Conservation (phyloP, 805 yeast genomes). For the Naumovozyma castellii region DNA sequence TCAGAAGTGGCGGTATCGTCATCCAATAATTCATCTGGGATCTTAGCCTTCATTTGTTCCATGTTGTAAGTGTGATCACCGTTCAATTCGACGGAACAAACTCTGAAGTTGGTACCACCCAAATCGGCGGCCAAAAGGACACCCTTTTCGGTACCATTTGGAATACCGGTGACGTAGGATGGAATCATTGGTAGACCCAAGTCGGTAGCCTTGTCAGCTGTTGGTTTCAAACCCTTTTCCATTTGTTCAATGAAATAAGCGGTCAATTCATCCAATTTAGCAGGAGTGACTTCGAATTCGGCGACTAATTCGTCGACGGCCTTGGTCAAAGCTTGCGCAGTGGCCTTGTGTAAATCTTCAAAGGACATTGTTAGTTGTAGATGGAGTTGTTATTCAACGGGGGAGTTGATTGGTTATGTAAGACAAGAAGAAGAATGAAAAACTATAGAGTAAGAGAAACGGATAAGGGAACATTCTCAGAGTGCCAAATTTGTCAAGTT, state of each 20-base stretch:
- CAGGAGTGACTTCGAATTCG: conserved; percentile 21
- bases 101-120: conserved; percentile 95
- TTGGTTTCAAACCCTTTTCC: conserved; percentile 42
- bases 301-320: conserved; percentile 23
- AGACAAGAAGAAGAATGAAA: not conserved
- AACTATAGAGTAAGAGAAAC: not conserved
- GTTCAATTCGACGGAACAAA: conserved; percentile 70
- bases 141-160: conserved; percentile 83
- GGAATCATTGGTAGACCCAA: conserved; percentile 84
- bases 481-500: too few species aligned
- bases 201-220: conserved; percentile 21
- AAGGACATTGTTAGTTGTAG: conserved; percentile 18
- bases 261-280: conserved; percentile 27
- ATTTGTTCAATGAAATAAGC: conserved; percentile 51
- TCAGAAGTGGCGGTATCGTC: conserved; percentile 44
- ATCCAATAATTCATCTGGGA: conserved; percentile 67
- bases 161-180: conserved; percentile 73
- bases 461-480: too few species aligned
- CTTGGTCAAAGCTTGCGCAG: conserved; percentile 14
- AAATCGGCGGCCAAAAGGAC: conserved; percentile 81
- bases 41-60: conserved; percentile 66
- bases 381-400: not conserved
- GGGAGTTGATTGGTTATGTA: not conserved
- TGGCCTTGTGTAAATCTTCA: conserved; percentile 22
- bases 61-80: conserved; percentile 71